Conservation (phyloP, 371 early-diverging fungal genomes). For the Mortierella sp. region DNA sequence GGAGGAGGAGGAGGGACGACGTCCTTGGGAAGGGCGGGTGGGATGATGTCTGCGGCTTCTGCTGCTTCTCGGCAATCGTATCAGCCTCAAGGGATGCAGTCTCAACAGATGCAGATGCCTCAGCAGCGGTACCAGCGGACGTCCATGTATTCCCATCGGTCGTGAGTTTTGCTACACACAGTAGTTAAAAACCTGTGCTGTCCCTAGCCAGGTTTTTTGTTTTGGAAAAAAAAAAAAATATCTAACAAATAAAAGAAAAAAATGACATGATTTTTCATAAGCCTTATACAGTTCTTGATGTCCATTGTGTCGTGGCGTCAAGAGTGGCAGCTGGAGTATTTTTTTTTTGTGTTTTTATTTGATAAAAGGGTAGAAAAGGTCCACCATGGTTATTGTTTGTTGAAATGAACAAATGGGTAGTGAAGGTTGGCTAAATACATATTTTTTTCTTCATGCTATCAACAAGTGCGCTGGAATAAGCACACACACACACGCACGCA, state of each 20-base stretch:
- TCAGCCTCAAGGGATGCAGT: background rate
- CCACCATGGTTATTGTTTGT: background rate
- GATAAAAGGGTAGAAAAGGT: background rate
- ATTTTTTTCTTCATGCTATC: background rate
- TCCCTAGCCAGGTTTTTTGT: background rate
- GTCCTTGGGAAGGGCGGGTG: conserved; percentile 16
- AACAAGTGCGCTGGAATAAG: background rate
- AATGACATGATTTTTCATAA: background rate
- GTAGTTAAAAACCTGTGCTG: background rate
- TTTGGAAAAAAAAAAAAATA: background rate
- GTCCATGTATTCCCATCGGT: conserved; percentile 26
- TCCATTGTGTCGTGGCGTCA: background rate
- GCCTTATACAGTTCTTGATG: no score
- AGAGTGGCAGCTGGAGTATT: no score
- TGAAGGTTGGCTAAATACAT: conserved; percentile 4
- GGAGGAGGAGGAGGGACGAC: conserved; percentile 11
- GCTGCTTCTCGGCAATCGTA: background rate
- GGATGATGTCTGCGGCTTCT: background rate
- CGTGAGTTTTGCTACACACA: background rate
- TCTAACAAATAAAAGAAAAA: background rate
- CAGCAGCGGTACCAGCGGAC: conserved; percentile 25
- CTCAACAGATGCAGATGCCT: conserved; percentile 10
- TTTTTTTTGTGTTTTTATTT: background rate
- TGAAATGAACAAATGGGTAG: background rate
- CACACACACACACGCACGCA: background rate